Conservation (phyloP, 2,329 filamentous ascomycete species). For the Nectriaceae sp. region DNA sequence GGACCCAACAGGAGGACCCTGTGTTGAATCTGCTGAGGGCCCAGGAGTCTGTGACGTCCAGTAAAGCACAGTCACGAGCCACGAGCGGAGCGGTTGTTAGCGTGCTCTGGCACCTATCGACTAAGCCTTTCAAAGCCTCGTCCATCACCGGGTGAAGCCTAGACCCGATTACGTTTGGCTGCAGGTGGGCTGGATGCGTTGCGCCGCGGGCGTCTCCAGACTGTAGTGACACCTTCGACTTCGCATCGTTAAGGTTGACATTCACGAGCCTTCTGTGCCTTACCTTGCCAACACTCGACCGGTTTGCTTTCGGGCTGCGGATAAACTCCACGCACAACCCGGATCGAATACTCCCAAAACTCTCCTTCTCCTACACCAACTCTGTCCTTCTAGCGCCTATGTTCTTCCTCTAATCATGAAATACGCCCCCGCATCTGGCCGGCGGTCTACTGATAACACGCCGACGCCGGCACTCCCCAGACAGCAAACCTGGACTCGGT, state of each 20-base stretch:
- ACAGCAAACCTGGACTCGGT: constrained; percentile 12
- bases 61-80: not conserved
- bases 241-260: not conserved
- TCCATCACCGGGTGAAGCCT: not conserved
- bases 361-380: not conserved
- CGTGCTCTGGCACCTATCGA: not conserved
- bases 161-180: too few species aligned
- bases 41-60: not conserved
- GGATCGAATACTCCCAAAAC: not conserved
- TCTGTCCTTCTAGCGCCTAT: constrained; percentile 12
- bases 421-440: constrained; percentile 36
- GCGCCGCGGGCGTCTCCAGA: not conserved
- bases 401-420: constrained; percentile 34
- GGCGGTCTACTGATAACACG: constrained; percentile 37
- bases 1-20: not conserved
- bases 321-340: not conserved
- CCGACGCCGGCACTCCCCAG: constrained; percentile 27
- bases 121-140: too few species aligned
- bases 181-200: not conserved
- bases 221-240: not conserved
- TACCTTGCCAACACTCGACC: not conserved
- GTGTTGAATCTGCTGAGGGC: not conserved
- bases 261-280: too few species aligned
- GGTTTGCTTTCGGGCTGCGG: not conserved
- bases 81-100: not conserved